Base-by-base conservation (phyloP, 805 yeast genomes). In the Myxozyma geophila region DNA sequence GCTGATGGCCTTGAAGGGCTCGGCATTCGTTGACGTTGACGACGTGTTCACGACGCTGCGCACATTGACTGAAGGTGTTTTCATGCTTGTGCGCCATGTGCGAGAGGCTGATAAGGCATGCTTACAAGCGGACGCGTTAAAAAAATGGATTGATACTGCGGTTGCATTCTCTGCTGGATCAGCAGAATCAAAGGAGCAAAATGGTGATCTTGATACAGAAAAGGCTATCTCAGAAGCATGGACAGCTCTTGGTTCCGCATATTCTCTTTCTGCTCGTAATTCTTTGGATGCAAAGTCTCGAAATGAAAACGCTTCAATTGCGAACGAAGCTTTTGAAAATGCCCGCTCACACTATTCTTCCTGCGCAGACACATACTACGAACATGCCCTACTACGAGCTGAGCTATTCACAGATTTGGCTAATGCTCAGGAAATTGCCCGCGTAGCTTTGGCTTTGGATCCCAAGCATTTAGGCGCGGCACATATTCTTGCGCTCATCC, bases 221-320 rank as follows among this genome's bases (percentile, higher is more conserved):
- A 47, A 37, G 13, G 15, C 39, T 21, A 12, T 58, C 17, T 23
- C 67, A 1, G 33, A 7, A 9, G 68, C 62, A n/a, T 66, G 69
- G 69, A 46, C 59, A 1, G 69, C 69, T 13, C 36, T 40, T 47
- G 69, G 67, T 7, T 56, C 63, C 9, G 64, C 69, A 13, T 64
- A 66, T 21, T 28, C 43, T 12, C 52, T 62, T 23, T 43, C 54
- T 19, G 66, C 68, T 7, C 60, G 63, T 10, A 12, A 46, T 12
- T 57, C 68, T 12, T 59, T 58, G 23, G 58, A 55, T 46, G 40
- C 51, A 10, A 15, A 23, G 7, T n/a, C 40, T 4, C 23, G 67
- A 40, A 52, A 36, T 7, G 58, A 47, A 15, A 37, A 49, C n/a
- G 55, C 62, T 12, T 40, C 19, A 2, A 23, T 36, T 5, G 61